Percentiles rank a stretch among this genome's conserved stretches.
phyloP scores from a whole-genome alignment of 148 eudicot genomes.

The Cornus controversa region DNA sequence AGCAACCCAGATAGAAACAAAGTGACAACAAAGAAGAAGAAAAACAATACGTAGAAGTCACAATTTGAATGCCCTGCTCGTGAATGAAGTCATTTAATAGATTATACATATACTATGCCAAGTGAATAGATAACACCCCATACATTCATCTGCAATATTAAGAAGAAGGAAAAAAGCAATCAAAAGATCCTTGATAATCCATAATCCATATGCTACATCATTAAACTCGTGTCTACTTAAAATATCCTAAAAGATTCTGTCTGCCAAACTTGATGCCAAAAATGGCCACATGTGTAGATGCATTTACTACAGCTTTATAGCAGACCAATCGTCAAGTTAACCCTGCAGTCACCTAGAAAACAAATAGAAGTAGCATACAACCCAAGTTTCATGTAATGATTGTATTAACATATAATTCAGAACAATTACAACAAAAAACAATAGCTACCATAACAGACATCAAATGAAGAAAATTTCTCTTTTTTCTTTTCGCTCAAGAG shows the following conservation, averaged over 20 bases:
- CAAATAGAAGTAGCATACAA: background rate
- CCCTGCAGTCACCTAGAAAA: background rate
- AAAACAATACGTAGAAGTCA: background rate
- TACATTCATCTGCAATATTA: background rate
- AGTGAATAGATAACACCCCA: background rate
- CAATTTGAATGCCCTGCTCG: background rate
- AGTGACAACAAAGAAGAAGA: background rate
- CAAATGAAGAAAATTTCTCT: background rate
- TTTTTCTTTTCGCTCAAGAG: no score
- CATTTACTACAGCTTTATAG: background rate
- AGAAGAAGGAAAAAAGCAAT: background rate
- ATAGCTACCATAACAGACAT: background rate
- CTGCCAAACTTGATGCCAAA: background rate
- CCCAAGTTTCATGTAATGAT: background rate
- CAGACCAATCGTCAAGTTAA: background rate
- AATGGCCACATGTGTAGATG: background rate
- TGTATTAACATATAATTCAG: background rate
- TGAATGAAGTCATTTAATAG: background rate
- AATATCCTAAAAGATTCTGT: background rate
- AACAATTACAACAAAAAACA: background rate
- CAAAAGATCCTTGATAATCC: background rate
- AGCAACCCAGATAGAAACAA: background rate
- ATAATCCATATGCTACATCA: background rate
- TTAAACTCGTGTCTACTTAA: background rate
- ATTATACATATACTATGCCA: background rate